phyloP scores from a whole-genome alignment of 352 stramenopile species.

The Aphanomyces invadans region DNA sequence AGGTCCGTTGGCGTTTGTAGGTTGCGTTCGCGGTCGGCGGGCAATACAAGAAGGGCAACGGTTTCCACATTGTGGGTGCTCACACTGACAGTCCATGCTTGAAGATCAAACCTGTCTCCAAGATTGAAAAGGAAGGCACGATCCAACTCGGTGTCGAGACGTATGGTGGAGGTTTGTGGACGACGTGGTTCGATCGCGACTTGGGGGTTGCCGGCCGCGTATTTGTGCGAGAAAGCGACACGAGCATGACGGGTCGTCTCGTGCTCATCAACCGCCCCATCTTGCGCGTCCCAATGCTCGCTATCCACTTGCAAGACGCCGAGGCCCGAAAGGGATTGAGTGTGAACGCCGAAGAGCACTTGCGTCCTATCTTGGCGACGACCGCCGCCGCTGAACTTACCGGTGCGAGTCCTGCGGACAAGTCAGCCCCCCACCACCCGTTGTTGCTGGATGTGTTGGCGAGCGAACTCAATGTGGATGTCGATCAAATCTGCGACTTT shows the following conservation, averaged over 20 bases:
- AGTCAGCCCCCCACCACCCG: conserved; percentile 83
- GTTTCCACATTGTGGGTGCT: conserved; percentile 94
- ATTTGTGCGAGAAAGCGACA: conserved; percentile 79
- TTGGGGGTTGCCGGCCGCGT: conserved; percentile 89
- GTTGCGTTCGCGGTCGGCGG: conserved; percentile 92
- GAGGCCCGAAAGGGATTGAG: conserved; percentile 86
- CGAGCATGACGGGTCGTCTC: conserved; percentile 51
- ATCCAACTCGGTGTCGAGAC: conserved; percentile 77
- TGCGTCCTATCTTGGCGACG: conserved; percentile 88
- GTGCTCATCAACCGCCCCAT: conserved; percentile 93
- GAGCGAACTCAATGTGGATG: conserved; percentile 77
- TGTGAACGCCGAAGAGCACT: conserved; percentile 96
- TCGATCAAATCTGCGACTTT: conserved; percentile 92
- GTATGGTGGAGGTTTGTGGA: conserved; percentile 91
- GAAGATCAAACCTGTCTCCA: conserved; percentile 93
- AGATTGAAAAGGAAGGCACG: conserved; percentile 77
- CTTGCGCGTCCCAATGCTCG: conserved; percentile 94
- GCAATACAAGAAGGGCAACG: conserved; percentile 85
- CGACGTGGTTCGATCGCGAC: conserved; percentile 98
- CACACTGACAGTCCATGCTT: conserved; percentile 96
- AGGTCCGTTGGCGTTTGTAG: conserved; percentile 11
- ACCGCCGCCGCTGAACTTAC: conserved; percentile 81
- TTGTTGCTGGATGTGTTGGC: conserved; percentile 89
- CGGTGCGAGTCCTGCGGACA: conserved; percentile 43
- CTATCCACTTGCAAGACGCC: conserved; percentile 94